Evolutionary conservation across 148 eudicot genomes (phyloP).

Genomic region (Arbutus unedo): DNA sequence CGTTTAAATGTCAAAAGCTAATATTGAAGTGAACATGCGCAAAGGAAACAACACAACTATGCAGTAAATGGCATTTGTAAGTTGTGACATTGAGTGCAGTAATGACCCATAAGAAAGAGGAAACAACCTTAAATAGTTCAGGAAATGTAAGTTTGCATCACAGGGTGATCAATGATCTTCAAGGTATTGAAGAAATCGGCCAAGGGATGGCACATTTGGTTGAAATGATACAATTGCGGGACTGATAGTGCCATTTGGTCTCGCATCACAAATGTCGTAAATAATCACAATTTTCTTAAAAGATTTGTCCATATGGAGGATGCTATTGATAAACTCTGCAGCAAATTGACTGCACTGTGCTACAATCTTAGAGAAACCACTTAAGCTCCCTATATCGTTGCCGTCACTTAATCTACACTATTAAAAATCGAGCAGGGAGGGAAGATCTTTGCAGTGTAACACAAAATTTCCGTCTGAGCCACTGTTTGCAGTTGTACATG

Average conservation of each 20-base stretch:
- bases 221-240: no score
- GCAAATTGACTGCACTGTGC: not conserved
- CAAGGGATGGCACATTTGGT: not conserved
- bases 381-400: not conserved
- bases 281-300: no score
- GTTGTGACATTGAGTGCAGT: not conserved
- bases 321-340: no score
- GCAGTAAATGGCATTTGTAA: not conserved
- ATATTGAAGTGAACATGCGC: not conserved
- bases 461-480: not conserved
- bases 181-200: not conserved
- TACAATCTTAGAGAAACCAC: not conserved
- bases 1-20: not conserved
- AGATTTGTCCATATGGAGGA: no score
- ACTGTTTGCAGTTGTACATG: not conserved
- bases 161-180: not conserved
- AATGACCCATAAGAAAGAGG: not conserved
- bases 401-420: not conserved
- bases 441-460: no score
- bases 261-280: no score
- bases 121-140: not conserved
- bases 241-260: no score
- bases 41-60: not conserved
- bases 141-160: not conserved
- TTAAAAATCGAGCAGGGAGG: not conserved